A percentile compares a stretch with the other conserved stretches of the same genome.
Conservation (phyloP, 1,284 basidiomycete species). For the Omphalotus olearius region DNA sequence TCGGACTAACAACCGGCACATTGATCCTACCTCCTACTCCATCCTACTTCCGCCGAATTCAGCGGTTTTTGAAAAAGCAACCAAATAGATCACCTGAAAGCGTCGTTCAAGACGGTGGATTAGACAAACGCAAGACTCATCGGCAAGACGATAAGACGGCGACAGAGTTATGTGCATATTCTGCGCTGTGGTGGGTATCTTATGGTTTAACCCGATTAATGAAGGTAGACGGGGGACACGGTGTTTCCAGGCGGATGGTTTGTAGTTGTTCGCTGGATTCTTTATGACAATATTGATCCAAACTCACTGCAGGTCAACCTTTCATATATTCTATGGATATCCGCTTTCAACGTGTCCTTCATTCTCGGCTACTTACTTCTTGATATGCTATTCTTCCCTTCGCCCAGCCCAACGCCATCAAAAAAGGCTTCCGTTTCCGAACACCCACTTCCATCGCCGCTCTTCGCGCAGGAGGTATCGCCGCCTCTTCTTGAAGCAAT, state of each 20-base stretch:
- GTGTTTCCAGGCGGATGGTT: slow-evolving; percentile 78
- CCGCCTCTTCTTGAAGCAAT: slow-evolving; percentile 75
- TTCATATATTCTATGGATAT: slow-evolving; percentile 87
- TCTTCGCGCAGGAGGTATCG: slow-evolving; percentile 19
- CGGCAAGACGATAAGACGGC: slow-evolving; percentile 68
- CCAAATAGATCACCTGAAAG: background rate
- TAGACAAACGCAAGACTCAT: slow-evolving; percentile 17
- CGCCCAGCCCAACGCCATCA: slow-evolving; percentile 33
- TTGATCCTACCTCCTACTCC: slow-evolving; percentile 78
- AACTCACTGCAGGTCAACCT: slow-evolving; percentile 66
- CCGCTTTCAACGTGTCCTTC: slow-evolving; percentile 87
- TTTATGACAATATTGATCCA: background rate
- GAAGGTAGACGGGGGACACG: slow-evolving; percentile 33
- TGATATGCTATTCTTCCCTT: slow-evolving; percentile 66
- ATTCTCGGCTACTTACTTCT: slow-evolving; percentile 79
- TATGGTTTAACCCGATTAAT: slow-evolving; percentile 40
- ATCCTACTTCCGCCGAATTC: slow-evolving; percentile 58
- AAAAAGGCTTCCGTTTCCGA: slow-evolving; percentile 8
- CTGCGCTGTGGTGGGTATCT: slow-evolving; percentile 73
- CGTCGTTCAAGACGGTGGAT: background rate
- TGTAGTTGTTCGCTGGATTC: slow-evolving; percentile 21
- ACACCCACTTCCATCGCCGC: background rate
- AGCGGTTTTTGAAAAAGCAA: slow-evolving; percentile 20
- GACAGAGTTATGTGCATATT: slow-evolving; percentile 74
- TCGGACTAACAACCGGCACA: slow-evolving; percentile 82